Evolutionary conservation across 345 rosid species (phyloP).

Genomic region (Linum lewisii): DNA sequence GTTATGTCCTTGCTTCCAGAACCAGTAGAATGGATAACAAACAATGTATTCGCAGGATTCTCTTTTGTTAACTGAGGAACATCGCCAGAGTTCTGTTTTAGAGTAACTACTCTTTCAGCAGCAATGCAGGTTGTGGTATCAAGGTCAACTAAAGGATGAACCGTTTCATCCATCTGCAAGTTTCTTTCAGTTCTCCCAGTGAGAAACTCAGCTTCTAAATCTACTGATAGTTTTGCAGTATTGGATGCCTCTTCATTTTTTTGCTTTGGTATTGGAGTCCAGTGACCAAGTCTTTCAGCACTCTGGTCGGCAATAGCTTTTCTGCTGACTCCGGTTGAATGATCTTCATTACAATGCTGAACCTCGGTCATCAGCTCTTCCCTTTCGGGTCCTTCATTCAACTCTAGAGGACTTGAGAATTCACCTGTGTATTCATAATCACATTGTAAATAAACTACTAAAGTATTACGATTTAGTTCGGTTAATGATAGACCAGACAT

Average conservation of each 20-base stretch:
- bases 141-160: constrained; percentile 1
- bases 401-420: constrained; percentile 4
- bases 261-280: neutral
- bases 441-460: neutral
- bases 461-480: neutral
- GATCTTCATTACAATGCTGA: constrained; percentile 1
- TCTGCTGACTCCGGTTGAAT: constrained; percentile 6
- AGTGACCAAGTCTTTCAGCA: constrained; percentile 5
- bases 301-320: constrained; percentile 9
- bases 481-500: constrained; percentile 3
- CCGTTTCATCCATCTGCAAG: constrained; percentile 1
- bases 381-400: constrained; percentile 9
- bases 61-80: constrained; percentile 4
- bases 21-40: neutral
- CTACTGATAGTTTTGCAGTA: constrained; percentile 7
- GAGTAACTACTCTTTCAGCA: neutral
- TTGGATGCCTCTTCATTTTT: constrained; percentile 3
- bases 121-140: neutral
- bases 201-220: neutral
- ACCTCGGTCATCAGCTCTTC: constrained; percentile 7
- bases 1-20: constrained; percentile 10
- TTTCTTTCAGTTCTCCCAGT: constrained; percentile 5
- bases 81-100: constrained; percentile 1
- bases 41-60: constrained; percentile 2
- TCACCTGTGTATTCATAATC: constrained; percentile 11